Conservation (phyloP, 148 eudicot species). For the Cornus controversa region DNA sequence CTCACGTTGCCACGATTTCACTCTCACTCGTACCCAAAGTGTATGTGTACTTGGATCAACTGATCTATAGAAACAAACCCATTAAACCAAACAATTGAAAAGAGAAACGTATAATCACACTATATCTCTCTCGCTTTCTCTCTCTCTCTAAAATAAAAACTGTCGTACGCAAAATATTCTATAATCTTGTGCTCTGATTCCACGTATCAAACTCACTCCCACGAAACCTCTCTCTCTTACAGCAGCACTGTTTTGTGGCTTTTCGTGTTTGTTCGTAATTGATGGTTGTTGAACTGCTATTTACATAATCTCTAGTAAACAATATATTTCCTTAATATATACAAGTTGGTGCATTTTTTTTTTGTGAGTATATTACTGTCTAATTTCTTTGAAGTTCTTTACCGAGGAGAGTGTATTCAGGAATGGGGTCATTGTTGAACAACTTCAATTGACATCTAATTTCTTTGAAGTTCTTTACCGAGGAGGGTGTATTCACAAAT, state of each 20-base stretch:
- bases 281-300: conserved; percentile 34
- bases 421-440: conserved; percentile 33
- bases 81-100: too few species aligned
- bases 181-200: neutral
- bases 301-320: neutral
- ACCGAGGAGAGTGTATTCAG: conserved; percentile 28
- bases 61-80: too few species aligned
- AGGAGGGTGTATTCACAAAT: conserved; percentile 29
- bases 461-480: conserved; percentile 20
- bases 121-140: conserved; percentile 5
- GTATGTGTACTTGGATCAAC: too few species aligned
- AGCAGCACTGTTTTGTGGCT: conserved; percentile 19
- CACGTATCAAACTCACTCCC: neutral
- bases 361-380: neutral
- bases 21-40: too few species aligned
- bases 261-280: conserved; percentile 23
- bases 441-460: conserved; percentile 22
- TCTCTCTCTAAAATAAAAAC: conserved; percentile 1
- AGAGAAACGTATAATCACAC: too few species aligned
- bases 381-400: conserved; percentile 17
- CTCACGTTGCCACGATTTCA: conserved; percentile 12
- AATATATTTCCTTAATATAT: neutral
- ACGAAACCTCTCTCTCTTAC: neutral
- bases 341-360: neutral
- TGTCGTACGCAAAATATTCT: conserved; percentile 2